Evolutionary conservation across 768 basidiomycete species (phyloP), one percentile per base, ranked within the genome.

Genomic region (Podaxis sp.): DNA sequence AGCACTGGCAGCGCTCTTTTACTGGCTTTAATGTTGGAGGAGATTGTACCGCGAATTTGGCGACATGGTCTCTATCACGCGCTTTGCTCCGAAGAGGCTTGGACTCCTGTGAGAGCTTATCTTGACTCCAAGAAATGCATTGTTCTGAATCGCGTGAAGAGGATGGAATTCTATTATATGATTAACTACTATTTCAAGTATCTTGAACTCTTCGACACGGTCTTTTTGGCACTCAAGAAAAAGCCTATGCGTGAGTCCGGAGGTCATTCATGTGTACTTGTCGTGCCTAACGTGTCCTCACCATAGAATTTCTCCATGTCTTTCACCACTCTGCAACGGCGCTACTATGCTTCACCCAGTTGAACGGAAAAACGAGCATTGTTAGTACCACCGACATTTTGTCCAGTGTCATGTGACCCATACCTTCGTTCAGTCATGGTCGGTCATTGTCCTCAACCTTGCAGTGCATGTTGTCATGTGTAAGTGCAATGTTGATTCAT

Each of bases 101-200:
- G 93, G 93, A 95, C 96, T 44, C 79, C 87, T 65, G 95, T 96
- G 68, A 69, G 90, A 9, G 7, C 83, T 47, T 57, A 25, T 21
- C 28, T 48, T 61, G 50, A 52, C 42, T 65, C 37, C 51, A 52
- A 65, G 65, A 65, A 57, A 63, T 66, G 50, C 54, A 35, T 59
- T 50, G 32, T 28, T 55, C 48, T 64, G 37, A 56, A 36, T 28
- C 37, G 13, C 25, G 25, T 38, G 7, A 69, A 97, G 95, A 85
- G 83, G 72, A 80, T 98, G 73, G 91, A 98, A 77, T 89, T 95
- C 70, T 98, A 92, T 79, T 98, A 99, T 79, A 94, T 98, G 82
- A 81, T 98, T 80, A 99, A 99, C 80, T 99, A 98, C 78, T 95
- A 89, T 76, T 93, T 97, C 85, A 98, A 98, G 73, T 98, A 98